These are phyloP conservation scores for Moesziomyces antarcticus DNA, from an alignment of 1,284 basidiomycete species.

Conservation along the genomic window DNA sequence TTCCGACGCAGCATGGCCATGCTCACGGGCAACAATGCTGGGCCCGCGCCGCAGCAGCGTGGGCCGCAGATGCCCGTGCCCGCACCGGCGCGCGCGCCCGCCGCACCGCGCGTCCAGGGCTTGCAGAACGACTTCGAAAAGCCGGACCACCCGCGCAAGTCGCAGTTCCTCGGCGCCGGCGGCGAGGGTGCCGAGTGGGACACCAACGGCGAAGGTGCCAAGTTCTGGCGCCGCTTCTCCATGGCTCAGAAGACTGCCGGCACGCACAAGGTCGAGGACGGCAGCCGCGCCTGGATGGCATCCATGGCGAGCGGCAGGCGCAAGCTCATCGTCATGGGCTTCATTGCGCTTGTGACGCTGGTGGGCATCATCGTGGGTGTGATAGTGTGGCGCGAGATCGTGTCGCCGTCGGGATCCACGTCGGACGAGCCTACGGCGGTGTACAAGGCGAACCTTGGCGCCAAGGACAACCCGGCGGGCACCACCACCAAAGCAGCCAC, in stretches of 20 bases:
- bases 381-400: constrained; percentile 59
- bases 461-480: background rate
- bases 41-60: constrained; percentile 6
- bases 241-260: constrained; percentile 51
- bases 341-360: constrained; percentile 30
- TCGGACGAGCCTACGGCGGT: constrained; percentile 26
- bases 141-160: constrained; percentile 53
- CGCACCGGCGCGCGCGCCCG: constrained; percentile 16
- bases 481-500: background rate
- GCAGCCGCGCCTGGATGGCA: constrained; percentile 36
- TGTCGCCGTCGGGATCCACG: constrained; percentile 22
- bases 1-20: constrained; percentile 58
- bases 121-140: constrained; percentile 51
- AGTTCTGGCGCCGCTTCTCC: constrained; percentile 61
- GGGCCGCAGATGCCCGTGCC: constrained; percentile 39
- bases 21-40: constrained; percentile 31
- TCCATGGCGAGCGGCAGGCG: constrained; percentile 29
- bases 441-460: constrained; percentile 48
- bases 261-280: constrained; percentile 36
- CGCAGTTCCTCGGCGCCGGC: constrained; percentile 54
- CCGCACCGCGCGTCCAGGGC: constrained; percentile 46
- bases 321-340: constrained; percentile 49
- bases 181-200: constrained; percentile 62
- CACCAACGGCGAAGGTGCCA: constrained; percentile 53
- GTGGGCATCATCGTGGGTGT: constrained; percentile 56